Base-by-base conservation (phyloP, 495 filamentous ascomycete species). In the Penicillium chermesinum region DNA sequence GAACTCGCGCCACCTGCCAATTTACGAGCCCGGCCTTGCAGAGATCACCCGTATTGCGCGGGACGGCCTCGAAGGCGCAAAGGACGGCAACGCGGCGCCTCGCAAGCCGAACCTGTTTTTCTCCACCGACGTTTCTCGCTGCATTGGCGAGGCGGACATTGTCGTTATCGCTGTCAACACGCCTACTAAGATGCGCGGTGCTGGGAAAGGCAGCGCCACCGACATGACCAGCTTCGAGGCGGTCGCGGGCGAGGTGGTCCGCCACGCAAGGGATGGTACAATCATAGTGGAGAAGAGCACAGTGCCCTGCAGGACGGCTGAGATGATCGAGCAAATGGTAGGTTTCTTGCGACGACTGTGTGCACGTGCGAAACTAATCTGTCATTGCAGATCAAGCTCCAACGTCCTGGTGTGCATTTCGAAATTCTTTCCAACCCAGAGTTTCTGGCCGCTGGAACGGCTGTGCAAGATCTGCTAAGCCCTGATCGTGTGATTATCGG, bases 221-320 rank as follows among this genome's bases (percentile, higher is more conserved):
- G 83, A 91, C 53, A 70, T 89, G 48, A 78, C 78, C 18, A 79
- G 77, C 17, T 72, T 90, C 12, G 86, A 91, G 59, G 70, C 74
- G 19, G 87, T 82, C 0, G 77, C 76, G 1, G 65, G 77, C 33
- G 77, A 75, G 15, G 82, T 91, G 27, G 87, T 86, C 1, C 67
- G 76, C 37, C 67, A 83, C 42, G 81, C 87, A 10, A 77, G 67
- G 32, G 61, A 69, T 14, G 82, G 83, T 15, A 80, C 83, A 44
- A 88, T 90, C 45, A 72, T 91, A 8, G 87, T 90, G 0, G 87
- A 90, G 64, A 90, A 90, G 63, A 82, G 76, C 19, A 91, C 87
- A 0, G 86, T 91, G 18, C 87, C 87, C 10, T 87, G 84, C 53
- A 70, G 83, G 21, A 91, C 87, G 8, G 82, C 86, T 0, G 71